Evolutionary conservation across 1,284 basidiomycete genomes (phyloP).

Genomic region (Cutaneotrichosporon cutaneum): DNA sequence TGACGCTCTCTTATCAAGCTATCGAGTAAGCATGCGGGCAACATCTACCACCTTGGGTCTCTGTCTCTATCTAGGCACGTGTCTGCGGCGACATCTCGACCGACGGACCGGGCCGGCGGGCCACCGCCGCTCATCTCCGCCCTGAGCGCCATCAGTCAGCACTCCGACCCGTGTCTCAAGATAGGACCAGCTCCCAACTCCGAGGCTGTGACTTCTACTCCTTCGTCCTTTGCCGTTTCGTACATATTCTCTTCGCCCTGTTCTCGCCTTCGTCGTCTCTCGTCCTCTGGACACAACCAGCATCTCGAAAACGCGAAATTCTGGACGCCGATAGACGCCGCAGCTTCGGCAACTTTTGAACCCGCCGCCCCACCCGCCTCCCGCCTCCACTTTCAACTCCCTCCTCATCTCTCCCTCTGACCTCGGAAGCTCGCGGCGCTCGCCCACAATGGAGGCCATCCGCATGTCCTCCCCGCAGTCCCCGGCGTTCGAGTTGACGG

Average conservation of each 20-base stretch:
- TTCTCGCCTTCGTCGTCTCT: neutral
- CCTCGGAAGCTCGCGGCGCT: neutral
- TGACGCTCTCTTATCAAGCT: too few relatives aligned
- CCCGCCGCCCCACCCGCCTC: neutral
- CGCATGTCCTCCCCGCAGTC: neutral
- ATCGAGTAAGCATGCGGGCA: too few relatives aligned
- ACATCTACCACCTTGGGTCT: too few relatives aligned
- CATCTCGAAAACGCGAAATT: neutral
- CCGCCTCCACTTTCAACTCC: neutral
- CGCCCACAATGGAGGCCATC: neutral
- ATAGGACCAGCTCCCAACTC: neutral
- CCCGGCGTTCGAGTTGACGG: neutral
- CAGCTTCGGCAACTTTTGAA: slow-evolving; percentile 3
- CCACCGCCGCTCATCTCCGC: too few relatives aligned
- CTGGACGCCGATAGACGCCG: neutral
- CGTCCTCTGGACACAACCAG: too few relatives aligned
- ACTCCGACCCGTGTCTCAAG: too few relatives aligned
- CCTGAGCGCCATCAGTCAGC: too few relatives aligned
- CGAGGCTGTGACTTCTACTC: neutral
- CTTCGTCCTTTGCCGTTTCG: neutral
- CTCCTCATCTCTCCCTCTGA: neutral
- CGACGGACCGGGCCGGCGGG: too few relatives aligned
- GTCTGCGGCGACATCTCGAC: too few relatives aligned
- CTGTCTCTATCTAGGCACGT: too few relatives aligned
- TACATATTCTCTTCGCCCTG: neutral